Base-by-base conservation (phyloP, 73 alveolate species). In the Loxodes magnus region DNA sequence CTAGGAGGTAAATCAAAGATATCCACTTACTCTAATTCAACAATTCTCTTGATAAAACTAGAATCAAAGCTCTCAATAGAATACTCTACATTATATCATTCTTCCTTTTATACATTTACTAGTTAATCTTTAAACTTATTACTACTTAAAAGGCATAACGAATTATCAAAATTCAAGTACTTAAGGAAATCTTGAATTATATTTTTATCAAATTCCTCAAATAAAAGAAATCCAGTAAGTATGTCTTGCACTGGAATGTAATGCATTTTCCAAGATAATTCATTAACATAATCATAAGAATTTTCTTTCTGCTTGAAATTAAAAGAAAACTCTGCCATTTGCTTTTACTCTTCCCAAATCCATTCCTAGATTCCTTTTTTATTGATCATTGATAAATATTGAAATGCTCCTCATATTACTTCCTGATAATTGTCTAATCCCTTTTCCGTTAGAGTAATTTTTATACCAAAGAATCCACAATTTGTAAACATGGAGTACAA, bases 381-480 rank as follows among this genome's bases (percentile, higher is more conserved):
- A 39, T 79, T 76, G 19, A 83, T 55, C 30, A 68, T 22, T 14
- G 16, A 31, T 5, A 83, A 35, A 49, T 83, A 83, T 22, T 70
- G 59, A 48, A 69, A 78, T 10, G 62, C 63, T 41, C 51, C 53
- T 16, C 46, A 66, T n/a, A 71, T 35, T 5, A 92, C 92, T 39
- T 64, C 53, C 35, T 64, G 46, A 48, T 66, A 71, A 44, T 77
- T 56, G 6, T 64, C 67, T 34, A 79, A 78, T 12, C 99, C 99
- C 36, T 80, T 76, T 15, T 81, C 85, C 12, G 99, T 92, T 39
- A 92, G 79, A 12, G 43, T 49, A 3, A 92, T 77, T 27, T 56
- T 46, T 9, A 92, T 52, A n/a, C 36, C 41, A 34, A 93, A 49
- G 19, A 34, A 24, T 12, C 93, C 30, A 55, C 43, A 64, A 20